Evolutionary conservation across 192 early-diverging fungal species (phyloP).

Genomic region (Allomyces macrogynus): DNA sequence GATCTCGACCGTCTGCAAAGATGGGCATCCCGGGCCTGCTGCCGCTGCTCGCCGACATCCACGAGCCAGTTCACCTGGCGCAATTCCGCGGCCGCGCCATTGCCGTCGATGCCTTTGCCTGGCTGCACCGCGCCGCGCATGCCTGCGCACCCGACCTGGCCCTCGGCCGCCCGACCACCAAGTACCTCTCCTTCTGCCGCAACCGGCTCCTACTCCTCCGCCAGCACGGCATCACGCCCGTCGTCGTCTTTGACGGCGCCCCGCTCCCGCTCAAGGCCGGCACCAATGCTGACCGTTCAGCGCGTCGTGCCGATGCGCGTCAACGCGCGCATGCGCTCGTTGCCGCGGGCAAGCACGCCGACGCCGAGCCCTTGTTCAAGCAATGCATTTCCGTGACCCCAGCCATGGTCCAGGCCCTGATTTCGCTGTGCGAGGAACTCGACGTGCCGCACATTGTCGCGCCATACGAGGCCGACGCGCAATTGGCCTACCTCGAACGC

Average conservation of each 20-base stretch:
- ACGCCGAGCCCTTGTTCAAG: constrained; percentile 55
- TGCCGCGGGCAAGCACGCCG: constrained; percentile 25
- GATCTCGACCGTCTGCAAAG: not conserved
- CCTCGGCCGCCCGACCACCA: constrained; percentile 40
- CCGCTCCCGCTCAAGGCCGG: constrained; percentile 56
- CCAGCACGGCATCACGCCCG: constrained; percentile 45
- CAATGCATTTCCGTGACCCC: constrained; percentile 64
- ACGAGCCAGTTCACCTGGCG: constrained; percentile 39
- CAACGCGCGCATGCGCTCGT: constrained; percentile 11
- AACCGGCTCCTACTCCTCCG: constrained; percentile 18
- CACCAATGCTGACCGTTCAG: constrained; percentile 46
- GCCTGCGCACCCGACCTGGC: constrained; percentile 65
- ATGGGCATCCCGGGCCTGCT: constrained; percentile 89
- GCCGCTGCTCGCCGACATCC: constrained; percentile 55
- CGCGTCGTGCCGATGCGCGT: not conserved
- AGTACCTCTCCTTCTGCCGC: constrained; percentile 16
- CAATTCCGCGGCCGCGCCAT: constrained; percentile 51
- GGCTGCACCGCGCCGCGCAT: constrained; percentile 81
- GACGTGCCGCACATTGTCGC: constrained; percentile 66
- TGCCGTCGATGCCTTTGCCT: constrained; percentile 84
- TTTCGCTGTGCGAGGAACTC: constrained; percentile 43
- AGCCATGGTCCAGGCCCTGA: constrained; percentile 55
- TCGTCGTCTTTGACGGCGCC: constrained; percentile 92
- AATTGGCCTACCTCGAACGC: constrained; percentile 63
- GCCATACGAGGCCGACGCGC: constrained; percentile 95